Percentiles rank a stretch among this genome's conserved stretches.
phyloP scores from a whole-genome alignment of 441 rosid species.

The Daphne laureola region DNA sequence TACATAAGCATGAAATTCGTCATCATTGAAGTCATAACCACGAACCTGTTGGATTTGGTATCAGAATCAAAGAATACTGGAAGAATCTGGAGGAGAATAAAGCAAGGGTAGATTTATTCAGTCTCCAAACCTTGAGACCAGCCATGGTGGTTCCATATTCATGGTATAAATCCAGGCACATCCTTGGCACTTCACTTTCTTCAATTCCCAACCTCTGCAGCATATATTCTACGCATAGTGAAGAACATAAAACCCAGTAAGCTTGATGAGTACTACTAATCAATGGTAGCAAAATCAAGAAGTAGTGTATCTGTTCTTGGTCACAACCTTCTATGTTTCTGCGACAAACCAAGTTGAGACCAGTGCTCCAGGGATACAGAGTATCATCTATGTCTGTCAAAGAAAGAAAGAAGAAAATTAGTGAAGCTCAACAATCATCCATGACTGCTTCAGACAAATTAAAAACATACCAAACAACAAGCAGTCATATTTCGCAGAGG shows the following conservation, averaged over 20 bases:
- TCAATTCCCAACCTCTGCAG: conserved; percentile 41
- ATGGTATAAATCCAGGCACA: conserved; percentile 60
- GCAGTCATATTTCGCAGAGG: conserved; percentile 37
- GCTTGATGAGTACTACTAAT: not conserved
- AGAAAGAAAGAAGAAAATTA: conserved; percentile 5
- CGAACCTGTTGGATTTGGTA: conserved; percentile 25
- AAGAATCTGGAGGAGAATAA: not conserved
- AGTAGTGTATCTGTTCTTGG: not conserved
- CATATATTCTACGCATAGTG: conserved; percentile 40
- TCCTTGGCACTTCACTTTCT: conserved; percentile 56
- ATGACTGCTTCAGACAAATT: not conserved
- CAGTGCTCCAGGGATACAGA: conserved; percentile 47
- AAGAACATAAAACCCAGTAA: conserved; percentile 2
- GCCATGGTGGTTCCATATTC: conserved; percentile 79
- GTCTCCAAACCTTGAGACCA: conserved; percentile 41
- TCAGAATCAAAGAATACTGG: not conserved
- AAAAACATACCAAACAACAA: conserved; percentile 45
- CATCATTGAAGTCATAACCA: conserved; percentile 46
- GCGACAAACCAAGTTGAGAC: conserved; percentile 56
- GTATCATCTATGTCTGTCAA: conserved; percentile 59
- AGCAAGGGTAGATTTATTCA: not conserved
- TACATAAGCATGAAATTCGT: conserved; percentile 43
- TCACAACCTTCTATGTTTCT: conserved; percentile 40
- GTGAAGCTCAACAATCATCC: not conserved
- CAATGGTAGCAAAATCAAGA: not conserved